phyloP scores from a whole-genome alignment of 2,329 filamentous ascomycete genomes.

The Chrysosphaeria jannelii region DNA sequence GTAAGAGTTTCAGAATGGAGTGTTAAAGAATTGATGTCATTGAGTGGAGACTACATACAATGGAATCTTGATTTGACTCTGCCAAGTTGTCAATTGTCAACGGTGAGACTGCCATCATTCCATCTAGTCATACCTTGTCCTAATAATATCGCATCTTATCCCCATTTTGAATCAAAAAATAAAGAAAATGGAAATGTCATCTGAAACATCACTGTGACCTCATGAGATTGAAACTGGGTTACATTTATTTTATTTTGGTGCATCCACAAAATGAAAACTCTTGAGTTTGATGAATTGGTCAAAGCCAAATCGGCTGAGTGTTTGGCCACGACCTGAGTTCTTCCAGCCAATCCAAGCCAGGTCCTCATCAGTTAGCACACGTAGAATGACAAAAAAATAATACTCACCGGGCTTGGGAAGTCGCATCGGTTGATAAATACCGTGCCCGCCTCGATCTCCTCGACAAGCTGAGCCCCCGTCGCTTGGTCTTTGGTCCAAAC shows the following conservation, averaged over 20 bases:
- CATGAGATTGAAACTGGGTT: no score
- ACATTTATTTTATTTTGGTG: slow-evolving; percentile 15
- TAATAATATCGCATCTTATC: no score
- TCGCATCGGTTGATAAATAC: slow-evolving; percentile 92
- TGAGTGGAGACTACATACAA: no score
- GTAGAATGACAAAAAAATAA: slow-evolving; percentile 3
- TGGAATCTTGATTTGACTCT: no score
- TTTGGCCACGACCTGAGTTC: slow-evolving; percentile 78
- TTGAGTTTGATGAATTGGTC: slow-evolving; percentile 92
- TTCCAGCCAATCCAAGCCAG: slow-evolving; percentile 97
- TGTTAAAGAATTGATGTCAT: no score
- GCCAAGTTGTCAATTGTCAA: no score
- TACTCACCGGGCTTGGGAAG: slow-evolving; percentile 62
- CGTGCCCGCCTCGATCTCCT: slow-evolving; percentile 69
- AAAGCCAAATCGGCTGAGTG: slow-evolving; percentile 68
- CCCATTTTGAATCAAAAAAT: no score
- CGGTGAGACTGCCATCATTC: no score
- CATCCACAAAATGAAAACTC: slow-evolving; percentile 79
- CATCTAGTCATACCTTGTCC: no score
- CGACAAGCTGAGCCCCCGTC: slow-evolving; percentile 44
- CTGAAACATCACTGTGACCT: no score
- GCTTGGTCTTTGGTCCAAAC: slow-evolving; percentile 80
- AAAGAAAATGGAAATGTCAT: no score
- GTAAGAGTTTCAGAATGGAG: no score
- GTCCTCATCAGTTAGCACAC: slow-evolving; percentile 22